phyloP scores from a whole-genome alignment of 352 stramenopile genomes.

The Pythium dissimile region DNA sequence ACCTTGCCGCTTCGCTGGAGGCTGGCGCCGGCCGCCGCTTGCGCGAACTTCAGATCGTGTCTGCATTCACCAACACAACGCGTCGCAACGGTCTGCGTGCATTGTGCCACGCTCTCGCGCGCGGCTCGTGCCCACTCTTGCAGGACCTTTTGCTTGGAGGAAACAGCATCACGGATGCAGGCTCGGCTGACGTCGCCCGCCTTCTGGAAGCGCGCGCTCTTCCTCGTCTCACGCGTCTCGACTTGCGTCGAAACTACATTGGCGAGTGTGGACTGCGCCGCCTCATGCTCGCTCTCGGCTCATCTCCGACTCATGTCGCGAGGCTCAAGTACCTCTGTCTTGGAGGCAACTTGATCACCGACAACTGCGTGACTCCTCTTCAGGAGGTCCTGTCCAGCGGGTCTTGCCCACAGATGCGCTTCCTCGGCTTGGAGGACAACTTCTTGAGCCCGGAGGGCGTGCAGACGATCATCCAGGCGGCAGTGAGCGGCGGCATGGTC shows the following conservation, averaged over 20 bases:
- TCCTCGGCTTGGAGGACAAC: conserved; percentile 80
- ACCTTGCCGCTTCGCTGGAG: conserved; percentile 35
- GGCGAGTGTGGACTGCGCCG: conserved; percentile 51
- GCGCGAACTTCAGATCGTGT: conserved; percentile 61
- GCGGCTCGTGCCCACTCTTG: conserved; percentile 45
- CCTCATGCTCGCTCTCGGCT: conserved; percentile 32
- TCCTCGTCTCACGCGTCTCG: conserved; percentile 41
- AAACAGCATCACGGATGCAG: conserved; percentile 63
- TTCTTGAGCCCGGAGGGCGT: conserved; percentile 65
- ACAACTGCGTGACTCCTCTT: conserved; percentile 62
- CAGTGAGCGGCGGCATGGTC: conserved; percentile 36
- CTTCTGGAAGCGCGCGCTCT: conserved; percentile 34
- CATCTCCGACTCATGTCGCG: conserved; percentile 2
- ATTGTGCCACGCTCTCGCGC: conserved; percentile 39
- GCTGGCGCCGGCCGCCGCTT: conserved; percentile 36
- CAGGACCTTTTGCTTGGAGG: conserved; percentile 58
- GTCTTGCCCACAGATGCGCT: conserved; percentile 46
- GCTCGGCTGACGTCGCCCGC: conserved; percentile 39
- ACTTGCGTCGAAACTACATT: conserved; percentile 72
- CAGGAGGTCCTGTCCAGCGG: conserved; percentile 33
- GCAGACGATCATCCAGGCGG: conserved; percentile 57
- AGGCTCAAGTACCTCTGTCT: conserved; percentile 71
- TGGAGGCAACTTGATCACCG: conserved; percentile 78
- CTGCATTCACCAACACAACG: conserved; percentile 67
- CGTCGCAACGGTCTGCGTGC: conserved; percentile 39